phyloP scores from a whole-genome alignment of 768 basidiomycete species.

The Boletus rubropictus region DNA sequence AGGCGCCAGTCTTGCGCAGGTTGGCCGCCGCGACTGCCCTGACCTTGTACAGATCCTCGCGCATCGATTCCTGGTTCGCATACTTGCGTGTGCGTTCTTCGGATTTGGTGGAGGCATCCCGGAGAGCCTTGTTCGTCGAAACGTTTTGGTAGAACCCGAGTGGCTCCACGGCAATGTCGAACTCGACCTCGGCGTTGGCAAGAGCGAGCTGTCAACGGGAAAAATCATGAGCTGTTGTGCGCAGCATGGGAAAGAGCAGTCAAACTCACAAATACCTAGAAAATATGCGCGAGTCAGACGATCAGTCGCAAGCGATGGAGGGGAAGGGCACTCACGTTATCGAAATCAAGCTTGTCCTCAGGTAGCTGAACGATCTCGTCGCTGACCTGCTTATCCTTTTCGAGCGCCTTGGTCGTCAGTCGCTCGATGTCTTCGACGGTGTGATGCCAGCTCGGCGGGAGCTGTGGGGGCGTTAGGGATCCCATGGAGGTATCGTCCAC shows the following conservation, averaged over 20 bases:
- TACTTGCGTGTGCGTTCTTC: conserved; percentile 69
- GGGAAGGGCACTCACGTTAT: conserved; percentile 46
- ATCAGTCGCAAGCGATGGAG: neutral
- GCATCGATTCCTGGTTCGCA: conserved; percentile 72
- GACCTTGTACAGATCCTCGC: conserved; percentile 72
- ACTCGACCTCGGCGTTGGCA: conserved; percentile 50
- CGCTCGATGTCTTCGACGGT: conserved; percentile 53
- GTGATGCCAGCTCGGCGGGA: conserved; percentile 65
- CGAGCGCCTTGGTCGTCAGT: conserved; percentile 56
- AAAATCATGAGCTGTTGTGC: conserved; percentile 8
- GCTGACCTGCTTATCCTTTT: conserved; percentile 47
- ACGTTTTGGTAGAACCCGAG: conserved; percentile 81
- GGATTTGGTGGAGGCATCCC: conserved; percentile 73
- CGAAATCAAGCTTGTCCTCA: conserved; percentile 55
- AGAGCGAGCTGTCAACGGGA: conserved; percentile 45
- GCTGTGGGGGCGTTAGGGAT: conserved; percentile 58
- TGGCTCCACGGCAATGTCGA: conserved; percentile 50
- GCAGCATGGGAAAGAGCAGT: neutral
- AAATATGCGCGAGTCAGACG: neutral
- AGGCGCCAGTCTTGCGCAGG: conserved; percentile 54
- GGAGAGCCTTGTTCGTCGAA: conserved; percentile 63
- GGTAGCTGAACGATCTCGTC: conserved; percentile 60
- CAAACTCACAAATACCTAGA: conserved; percentile 68
- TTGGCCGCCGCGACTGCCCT: conserved; percentile 67
- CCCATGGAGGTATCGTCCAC: conserved; percentile 30